These are phyloP conservation scores for Colletotrichum sp. DNA, from an alignment of 2,329 filamentous ascomycete species.

Conservation along the genomic window DNA sequence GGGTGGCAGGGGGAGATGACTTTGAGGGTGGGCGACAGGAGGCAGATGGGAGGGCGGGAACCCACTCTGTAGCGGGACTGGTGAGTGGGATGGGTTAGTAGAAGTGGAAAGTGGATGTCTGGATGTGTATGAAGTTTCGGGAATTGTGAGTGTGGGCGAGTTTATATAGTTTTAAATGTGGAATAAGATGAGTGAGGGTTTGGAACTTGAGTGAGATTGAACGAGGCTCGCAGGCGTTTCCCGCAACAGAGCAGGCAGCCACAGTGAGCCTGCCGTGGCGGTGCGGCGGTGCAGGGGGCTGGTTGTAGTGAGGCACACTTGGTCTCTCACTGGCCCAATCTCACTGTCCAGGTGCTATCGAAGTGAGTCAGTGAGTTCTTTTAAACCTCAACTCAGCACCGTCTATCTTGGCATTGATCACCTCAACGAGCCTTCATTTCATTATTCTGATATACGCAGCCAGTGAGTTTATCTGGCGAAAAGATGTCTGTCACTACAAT, in stretches of 20 bases:
- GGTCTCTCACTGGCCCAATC: not conserved
- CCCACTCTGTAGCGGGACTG: not conserved
- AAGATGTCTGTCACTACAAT: not conserved
- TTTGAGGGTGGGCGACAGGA: not conserved
- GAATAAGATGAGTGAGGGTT: not conserved
- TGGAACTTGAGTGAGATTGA: not conserved
- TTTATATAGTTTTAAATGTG: not conserved
- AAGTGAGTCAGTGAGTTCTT: not conserved
- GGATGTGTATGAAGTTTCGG: rapidly evolving
- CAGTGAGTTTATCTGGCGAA: not conserved
- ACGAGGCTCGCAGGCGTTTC: not conserved
- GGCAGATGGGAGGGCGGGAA: not conserved
- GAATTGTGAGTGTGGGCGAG: rapidly evolving
- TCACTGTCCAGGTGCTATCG: not conserved
- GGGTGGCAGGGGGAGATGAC: rapidly evolving
- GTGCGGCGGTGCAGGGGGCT: not conserved
- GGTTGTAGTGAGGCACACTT: not conserved
- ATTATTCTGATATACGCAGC: not conserved
- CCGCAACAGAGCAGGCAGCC: not conserved
- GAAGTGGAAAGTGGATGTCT: not conserved
- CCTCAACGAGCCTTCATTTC: rapidly evolving
- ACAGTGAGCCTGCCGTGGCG: not conserved
- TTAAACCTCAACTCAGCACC: rapidly evolving
- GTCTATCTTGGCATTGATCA: rapidly evolving
- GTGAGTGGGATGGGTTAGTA: rapidly evolving